Percentiles rank a stretch among this genome's conserved stretches.
Evolutionary conservation across 192 early-diverging fungal genomes (phyloP).

Genomic region (Dispira simplex): DNA sequence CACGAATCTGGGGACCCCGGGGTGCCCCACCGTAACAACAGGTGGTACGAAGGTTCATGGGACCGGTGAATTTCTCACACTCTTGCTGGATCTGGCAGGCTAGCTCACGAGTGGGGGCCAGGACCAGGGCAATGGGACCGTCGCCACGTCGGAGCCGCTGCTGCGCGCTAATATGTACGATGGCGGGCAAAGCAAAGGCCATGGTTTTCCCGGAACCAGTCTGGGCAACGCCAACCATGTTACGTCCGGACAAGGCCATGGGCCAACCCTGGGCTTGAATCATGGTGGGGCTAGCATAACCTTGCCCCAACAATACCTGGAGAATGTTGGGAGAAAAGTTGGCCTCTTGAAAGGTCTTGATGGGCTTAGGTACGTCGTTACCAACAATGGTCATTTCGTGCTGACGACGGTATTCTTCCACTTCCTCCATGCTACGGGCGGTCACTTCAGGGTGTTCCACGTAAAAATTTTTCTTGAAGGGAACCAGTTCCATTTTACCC

Average conservation of each 20-base stretch:
- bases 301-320: conserved; percentile 65
- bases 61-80: conserved; percentile 81
- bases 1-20: conserved; percentile 78
- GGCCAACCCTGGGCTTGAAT: conserved; percentile 99
- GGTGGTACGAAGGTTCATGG: conserved; percentile 81
- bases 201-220: conserved; percentile 93
- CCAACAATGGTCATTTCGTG: conserved; percentile 80
- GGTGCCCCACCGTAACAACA: conserved; percentile 95
- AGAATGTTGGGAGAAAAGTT: conserved; percentile 87
- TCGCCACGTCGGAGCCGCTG: conserved; percentile 82
- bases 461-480: conserved; percentile 97
- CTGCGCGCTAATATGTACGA: conserved; percentile 98
- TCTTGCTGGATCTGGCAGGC: conserved; percentile 95
- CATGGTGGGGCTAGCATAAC: conserved; percentile 77
- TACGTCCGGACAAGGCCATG: conserved; percentile 89
- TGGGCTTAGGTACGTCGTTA: conserved; percentile 75
- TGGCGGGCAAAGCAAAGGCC: conserved; percentile 85
- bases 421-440: conserved; percentile 45
- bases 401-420: conserved; percentile 57
- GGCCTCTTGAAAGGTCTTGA: conserved; percentile 78
- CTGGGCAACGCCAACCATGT: conserved; percentile 82
- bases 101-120: conserved; percentile 94
- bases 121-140: conserved; percentile 89
- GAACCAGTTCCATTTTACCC: conserved; percentile 46
- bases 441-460: conserved; percentile 62